phyloP scores from a whole-genome alignment of 1,284 basidiomycete genomes.

The Puccinia brachypodii region DNA sequence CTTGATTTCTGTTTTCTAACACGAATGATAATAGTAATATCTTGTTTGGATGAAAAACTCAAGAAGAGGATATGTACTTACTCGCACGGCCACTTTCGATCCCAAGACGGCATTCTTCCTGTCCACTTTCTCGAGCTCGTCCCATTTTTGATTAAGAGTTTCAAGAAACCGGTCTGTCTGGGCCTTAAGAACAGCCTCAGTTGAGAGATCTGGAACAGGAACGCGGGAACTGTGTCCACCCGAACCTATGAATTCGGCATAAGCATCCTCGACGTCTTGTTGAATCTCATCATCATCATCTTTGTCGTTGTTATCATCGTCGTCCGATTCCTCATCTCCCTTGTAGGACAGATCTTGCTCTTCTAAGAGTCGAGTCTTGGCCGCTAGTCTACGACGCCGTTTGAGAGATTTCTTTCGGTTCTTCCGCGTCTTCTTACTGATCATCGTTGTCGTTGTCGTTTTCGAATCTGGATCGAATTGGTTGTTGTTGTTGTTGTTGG shows the following conservation, averaged over 20 bases:
- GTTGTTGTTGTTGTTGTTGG: too few relatives aligned
- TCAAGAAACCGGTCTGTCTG: background rate
- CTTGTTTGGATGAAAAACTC: background rate
- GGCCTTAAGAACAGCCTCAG: background rate
- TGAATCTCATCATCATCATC: slow-evolving; percentile 2
- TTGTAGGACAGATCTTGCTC: too few relatives aligned
- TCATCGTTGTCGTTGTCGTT: too few relatives aligned
- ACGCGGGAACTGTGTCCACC: slow-evolving; percentile 11
- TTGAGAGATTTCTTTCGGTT: slow-evolving; percentile 34
- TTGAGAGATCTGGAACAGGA: background rate
- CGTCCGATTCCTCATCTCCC: too few relatives aligned
- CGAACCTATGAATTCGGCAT: slow-evolving; percentile 28
- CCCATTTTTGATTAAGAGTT: background rate
- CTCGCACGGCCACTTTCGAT: slow-evolving; percentile 17
- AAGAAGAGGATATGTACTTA: background rate
- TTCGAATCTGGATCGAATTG: too few relatives aligned
- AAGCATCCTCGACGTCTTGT: slow-evolving; percentile 26
- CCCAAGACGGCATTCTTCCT: background rate
- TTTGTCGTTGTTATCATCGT: slow-evolving; percentile 1
- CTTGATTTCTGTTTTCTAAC: too few relatives aligned
- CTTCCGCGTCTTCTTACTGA: slow-evolving; percentile 26
- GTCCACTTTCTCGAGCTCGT: slow-evolving; percentile 17
- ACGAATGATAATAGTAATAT: too few relatives aligned
- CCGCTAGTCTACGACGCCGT: background rate
- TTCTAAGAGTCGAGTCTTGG: background rate